Evolutionary conservation across 176 grass and related monocot species (phyloP).

Genomic region (Tillandsia leiboldiana): DNA sequence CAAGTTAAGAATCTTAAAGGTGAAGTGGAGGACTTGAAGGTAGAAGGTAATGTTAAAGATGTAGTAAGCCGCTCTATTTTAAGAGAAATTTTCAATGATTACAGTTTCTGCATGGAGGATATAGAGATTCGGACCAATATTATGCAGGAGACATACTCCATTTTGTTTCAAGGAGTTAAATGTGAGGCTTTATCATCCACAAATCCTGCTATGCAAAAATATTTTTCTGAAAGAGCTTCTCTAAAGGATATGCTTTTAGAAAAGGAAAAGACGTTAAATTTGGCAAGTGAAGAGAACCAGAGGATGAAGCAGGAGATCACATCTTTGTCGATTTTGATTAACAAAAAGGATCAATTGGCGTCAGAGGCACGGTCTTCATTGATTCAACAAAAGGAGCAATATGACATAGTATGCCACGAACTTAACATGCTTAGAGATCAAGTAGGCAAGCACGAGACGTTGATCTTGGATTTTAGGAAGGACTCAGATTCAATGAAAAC

Average conservation of each 20-base stretch:
- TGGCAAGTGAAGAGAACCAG: conserved; percentile 39
- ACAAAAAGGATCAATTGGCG: conserved; percentile 50
- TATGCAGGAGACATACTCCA: conserved; percentile 9
- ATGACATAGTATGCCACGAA: conserved; percentile 48
- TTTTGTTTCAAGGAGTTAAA: conserved; percentile 13
- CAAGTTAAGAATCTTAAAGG: conserved; percentile 28
- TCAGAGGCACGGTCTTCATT: conserved; percentile 41
- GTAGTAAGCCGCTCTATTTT: conserved; percentile 31
- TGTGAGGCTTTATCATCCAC: background rate
- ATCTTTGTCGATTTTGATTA: conserved; percentile 14
- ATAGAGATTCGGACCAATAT: conserved; percentile 4
- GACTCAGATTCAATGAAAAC: conserved; percentile 49
- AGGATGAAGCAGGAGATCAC: conserved; percentile 40
- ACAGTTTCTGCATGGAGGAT: conserved; percentile 35
- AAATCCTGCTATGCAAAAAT: conserved; percentile 10
- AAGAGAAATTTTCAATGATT: conserved; percentile 28
- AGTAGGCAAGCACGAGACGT: conserved; percentile 34
- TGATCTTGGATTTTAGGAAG: conserved; percentile 43
- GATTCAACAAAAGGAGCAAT: conserved; percentile 56
- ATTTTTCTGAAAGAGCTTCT: conserved; percentile 29
- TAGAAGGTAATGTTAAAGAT: conserved; percentile 36
- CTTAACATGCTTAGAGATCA: conserved; percentile 53
- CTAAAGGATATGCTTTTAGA: conserved; percentile 35
- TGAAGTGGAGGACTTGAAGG: conserved; percentile 42
- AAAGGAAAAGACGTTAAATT: conserved; percentile 35